These are phyloP conservation scores for Penicillium cinerascens DNA, from an alignment of 495 filamentous ascomycete species.

Conservation along the genomic window DNA sequence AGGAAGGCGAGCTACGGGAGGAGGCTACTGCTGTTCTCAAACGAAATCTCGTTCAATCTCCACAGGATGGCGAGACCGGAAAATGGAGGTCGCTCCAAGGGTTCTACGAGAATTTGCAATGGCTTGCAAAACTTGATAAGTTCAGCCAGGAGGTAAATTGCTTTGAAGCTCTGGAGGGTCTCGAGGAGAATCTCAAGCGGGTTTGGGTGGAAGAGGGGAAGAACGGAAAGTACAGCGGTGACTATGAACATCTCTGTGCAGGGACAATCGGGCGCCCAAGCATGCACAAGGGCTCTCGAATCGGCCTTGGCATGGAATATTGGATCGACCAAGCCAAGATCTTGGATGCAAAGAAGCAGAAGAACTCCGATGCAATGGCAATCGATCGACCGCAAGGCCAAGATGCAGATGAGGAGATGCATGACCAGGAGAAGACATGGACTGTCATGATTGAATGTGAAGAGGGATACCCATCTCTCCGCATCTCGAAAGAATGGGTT, in stretches of 20 bases:
- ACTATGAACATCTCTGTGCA: constrained; percentile 47
- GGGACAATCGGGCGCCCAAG: constrained; percentile 67
- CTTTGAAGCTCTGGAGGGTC: constrained; percentile 80
- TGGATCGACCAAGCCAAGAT: constrained; percentile 67
- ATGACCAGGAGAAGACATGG: constrained; percentile 30
- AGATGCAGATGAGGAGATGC: constrained; percentile 14
- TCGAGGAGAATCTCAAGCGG: constrained; percentile 68
- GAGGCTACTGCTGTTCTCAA: constrained; percentile 51
- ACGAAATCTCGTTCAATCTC: constrained; percentile 43
- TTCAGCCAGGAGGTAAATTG: constrained; percentile 81
- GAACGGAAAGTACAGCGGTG: constrained; percentile 39
- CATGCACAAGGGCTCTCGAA: constrained; percentile 67
- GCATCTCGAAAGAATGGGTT: constrained; percentile 47
- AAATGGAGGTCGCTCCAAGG: constrained; percentile 57
- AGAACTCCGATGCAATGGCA: constrained; percentile 33
- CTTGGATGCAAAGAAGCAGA: constrained; percentile 33
- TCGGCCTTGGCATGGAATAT: constrained; percentile 81
- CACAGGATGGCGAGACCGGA: constrained; percentile 36
- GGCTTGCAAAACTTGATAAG: constrained; percentile 73
- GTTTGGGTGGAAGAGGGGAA: constrained; percentile 51
- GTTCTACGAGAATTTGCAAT: constrained; percentile 79
- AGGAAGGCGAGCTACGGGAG: constrained; percentile 39
- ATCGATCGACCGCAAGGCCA: constrained; percentile 30
- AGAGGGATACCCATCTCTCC: constrained; percentile 46
- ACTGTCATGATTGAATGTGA: constrained; percentile 45